phyloP scores from a whole-genome alignment of 306 rosid genomes.

The Cicer chorassanicum region DNA sequence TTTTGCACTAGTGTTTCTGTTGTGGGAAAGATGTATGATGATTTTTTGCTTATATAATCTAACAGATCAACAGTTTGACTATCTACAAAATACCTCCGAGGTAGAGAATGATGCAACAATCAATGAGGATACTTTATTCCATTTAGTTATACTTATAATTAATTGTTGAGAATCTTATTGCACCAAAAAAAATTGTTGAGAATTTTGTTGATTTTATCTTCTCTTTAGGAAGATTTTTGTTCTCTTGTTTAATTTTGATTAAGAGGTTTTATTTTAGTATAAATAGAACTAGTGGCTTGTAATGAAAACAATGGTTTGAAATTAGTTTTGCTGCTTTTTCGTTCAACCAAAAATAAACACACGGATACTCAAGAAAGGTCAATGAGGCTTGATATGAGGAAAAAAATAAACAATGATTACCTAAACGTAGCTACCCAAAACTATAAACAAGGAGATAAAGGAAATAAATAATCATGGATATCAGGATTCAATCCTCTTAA shows the following conservation, averaged over 20 bases:
- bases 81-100: neutral
- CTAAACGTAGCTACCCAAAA: constrained; percentile 21
- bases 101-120: constrained; percentile 12
- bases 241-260: constrained; percentile 19
- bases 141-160: neutral
- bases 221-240: neutral
- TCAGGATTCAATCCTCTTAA: neutral
- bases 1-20: constrained; percentile 25
- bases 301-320: constrained; percentile 2
- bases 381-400: neutral
- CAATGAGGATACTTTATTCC: neutral
- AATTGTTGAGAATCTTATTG: neutral
- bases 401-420: constrained; percentile 3
- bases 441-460: constrained; percentile 21
- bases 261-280: neutral
- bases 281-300: neutral
- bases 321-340: neutral
- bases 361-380: neutral
- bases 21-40: constrained; percentile 2
- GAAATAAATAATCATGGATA: constrained; percentile 24
- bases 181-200: too few species aligned
- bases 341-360: neutral
- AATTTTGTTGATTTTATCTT: constrained; percentile 1
- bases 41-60: neutral
- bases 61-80: neutral